Evolutionary conservation across 192 early-diverging fungal species (phyloP).

Genomic region (Dissophora globulifera): DNA sequence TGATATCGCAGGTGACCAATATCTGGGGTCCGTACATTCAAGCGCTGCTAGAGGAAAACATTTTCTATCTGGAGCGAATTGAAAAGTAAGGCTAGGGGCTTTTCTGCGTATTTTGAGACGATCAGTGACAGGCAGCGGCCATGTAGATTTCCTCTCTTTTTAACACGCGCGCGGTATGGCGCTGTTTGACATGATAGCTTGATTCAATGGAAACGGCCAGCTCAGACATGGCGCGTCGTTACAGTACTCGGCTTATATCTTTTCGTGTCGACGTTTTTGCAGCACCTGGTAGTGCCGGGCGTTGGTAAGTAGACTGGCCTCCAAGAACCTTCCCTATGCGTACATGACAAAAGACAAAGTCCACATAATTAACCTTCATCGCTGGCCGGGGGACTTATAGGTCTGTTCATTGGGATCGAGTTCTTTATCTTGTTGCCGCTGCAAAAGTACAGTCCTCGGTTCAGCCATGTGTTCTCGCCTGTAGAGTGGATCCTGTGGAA

Average conservation of each 20-base stretch:
- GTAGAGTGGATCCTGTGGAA: slow-evolving; percentile 61
- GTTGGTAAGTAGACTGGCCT: slow-evolving; percentile 11
- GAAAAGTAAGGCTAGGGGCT: no score
- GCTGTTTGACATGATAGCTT: no score
- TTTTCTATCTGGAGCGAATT: slow-evolving; percentile 37
- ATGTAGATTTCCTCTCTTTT: no score
- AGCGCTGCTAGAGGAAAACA: slow-evolving; percentile 37
- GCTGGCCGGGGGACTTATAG: no score
- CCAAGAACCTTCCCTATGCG: neutral
- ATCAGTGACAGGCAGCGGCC: no score
- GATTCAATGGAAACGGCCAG: slow-evolving; percentile 40
- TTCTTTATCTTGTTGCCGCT: slow-evolving; percentile 59
- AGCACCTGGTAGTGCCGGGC: slow-evolving; percentile 19
- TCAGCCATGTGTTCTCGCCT: slow-evolving; percentile 58
- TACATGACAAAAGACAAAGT: no score
- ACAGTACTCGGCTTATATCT: slow-evolving; percentile 27
- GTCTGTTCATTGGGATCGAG: slow-evolving; percentile 53
- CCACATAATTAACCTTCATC: no score
- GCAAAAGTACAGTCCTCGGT: slow-evolving; percentile 57
- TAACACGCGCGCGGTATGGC: no score
- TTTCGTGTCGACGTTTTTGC: slow-evolving; percentile 28
- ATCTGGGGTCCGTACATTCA: slow-evolving; percentile 48
- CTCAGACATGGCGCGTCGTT: slow-evolving; percentile 47
- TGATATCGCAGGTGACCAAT: slow-evolving; percentile 44
- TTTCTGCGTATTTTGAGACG: no score